Conservation (phyloP, 805 yeast genomes). For the Ogataea henricii region DNA sequence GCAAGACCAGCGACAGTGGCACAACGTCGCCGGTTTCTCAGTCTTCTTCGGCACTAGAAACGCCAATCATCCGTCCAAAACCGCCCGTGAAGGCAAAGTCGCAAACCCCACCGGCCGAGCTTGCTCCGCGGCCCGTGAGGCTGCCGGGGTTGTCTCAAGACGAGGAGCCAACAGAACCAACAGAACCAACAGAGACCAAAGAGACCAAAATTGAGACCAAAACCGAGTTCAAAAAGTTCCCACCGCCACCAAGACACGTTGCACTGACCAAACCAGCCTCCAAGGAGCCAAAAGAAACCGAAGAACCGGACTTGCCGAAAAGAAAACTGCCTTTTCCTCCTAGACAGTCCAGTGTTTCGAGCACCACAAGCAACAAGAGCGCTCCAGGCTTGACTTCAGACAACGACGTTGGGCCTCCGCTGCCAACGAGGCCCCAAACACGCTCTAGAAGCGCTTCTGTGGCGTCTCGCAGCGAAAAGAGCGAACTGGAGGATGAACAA, state of each 20-base stretch:
- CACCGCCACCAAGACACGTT: slow-evolving; percentile 25
- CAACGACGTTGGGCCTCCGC: slow-evolving; percentile 5
- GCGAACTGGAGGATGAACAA: neutral
- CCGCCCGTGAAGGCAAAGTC: neutral
- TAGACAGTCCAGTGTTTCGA: slow-evolving; percentile 6
- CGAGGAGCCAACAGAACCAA: neutral
- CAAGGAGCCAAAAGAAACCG: neutral
- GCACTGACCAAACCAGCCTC: slow-evolving; percentile 11
- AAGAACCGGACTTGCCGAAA: neutral
- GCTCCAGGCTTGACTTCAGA: no score
- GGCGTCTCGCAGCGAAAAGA: neutral
- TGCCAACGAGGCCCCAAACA: slow-evolving; percentile 20
- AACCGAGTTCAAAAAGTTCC: slow-evolving; percentile 15
- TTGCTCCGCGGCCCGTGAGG: slow-evolving; percentile 4
- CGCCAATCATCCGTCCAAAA: slow-evolving; percentile 11
- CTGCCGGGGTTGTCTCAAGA: slow-evolving; percentile 12
- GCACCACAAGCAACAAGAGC: slow-evolving; percentile 1
- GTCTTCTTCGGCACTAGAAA: neutral
- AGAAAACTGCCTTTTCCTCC: slow-evolving; percentile 12
- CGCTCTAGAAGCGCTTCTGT: neutral
- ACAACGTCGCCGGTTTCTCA: neutral
- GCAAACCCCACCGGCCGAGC: neutral
- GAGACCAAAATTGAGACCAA: neutral
- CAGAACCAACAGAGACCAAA: no score
- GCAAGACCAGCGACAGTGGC: neutral